A percentile compares a stretch with the other conserved stretches of the same genome.
These are phyloP conservation scores for Karstenula rhodostoma DNA, from an alignment of 2,329 filamentous ascomycete genomes.

Conservation along the genomic window DNA sequence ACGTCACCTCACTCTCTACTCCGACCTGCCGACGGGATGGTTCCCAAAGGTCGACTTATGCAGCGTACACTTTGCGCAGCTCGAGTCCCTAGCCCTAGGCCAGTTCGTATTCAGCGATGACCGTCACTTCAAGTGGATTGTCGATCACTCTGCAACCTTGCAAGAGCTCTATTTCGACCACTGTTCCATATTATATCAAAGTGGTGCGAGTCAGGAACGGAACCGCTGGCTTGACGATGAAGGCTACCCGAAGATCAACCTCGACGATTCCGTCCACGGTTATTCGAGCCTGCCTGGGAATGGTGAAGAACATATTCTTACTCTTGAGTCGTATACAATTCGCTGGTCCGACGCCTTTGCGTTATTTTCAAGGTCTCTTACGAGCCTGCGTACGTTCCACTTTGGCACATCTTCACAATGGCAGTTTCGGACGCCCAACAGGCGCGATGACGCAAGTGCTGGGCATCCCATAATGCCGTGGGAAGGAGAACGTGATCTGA, in stretches of 20 bases:
- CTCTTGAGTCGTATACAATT: background rate
- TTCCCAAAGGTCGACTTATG: conserved; percentile 19
- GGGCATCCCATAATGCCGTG: conserved; percentile 19
- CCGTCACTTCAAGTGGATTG: conserved; percentile 20
- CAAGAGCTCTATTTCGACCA: conserved; percentile 19
- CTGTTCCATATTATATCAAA: conserved; percentile 18
- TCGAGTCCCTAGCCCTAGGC: conserved; percentile 15
- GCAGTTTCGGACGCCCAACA: conserved; percentile 6
- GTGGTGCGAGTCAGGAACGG: background rate
- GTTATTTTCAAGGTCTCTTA: conserved; percentile 5
- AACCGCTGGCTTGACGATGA: conserved; percentile 16
- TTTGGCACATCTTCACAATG: conserved; percentile 19
- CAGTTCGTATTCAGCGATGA: conserved; percentile 16
- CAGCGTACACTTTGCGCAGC: conserved; percentile 13
- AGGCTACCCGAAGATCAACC: conserved; percentile 8
- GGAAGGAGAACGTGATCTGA: conserved; percentile 15
- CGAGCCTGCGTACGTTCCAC: conserved; percentile 8
- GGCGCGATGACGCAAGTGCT: background rate
- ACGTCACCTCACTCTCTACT: conserved; percentile 16
- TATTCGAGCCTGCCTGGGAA: background rate
- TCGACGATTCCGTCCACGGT: background rate
- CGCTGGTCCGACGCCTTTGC: conserved; percentile 20
- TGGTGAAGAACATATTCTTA: background rate
- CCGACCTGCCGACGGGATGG: conserved; percentile 15
- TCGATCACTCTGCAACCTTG: conserved; percentile 14